Evolutionary conservation across 352 stramenopile species (phyloP).

Genomic region (Globisporangium cystogenes): DNA sequence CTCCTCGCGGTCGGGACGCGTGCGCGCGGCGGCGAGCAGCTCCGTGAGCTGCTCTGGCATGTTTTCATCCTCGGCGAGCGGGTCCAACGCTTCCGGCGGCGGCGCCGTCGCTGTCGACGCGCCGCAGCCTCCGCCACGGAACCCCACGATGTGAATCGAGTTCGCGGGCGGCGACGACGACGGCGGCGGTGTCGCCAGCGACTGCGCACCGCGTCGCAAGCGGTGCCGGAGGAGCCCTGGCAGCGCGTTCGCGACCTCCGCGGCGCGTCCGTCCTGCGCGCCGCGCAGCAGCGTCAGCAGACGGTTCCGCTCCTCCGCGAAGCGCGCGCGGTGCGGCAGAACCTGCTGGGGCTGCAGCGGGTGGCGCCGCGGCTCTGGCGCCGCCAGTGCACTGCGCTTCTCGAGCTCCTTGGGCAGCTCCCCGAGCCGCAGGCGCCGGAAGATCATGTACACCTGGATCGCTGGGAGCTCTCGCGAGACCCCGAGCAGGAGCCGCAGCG

Average conservation of each 20-base stretch:
- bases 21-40: conserved; percentile 2
- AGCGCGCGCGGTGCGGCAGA: background rate
- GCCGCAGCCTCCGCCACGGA: background rate
- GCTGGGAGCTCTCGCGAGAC: conserved; percentile 37
- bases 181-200: background rate
- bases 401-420: conserved; percentile 14
- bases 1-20: conserved; percentile 5
- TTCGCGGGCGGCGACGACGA: background rate
- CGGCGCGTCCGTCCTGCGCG: background rate
- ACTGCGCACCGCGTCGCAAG: background rate
- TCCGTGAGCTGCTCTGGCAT: conserved; percentile 4
- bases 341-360: too few relatives aligned
- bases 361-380: too few relatives aligned
- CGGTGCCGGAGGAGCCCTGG: background rate
- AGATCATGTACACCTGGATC: conserved; percentile 76
- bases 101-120: background rate
- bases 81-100: background rate
- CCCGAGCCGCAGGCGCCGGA: conserved; percentile 34
- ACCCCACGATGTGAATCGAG: conserved; percentile 9
- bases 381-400: background rate
- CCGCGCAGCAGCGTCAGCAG: conserved; percentile 8
- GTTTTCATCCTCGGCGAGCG: background rate
- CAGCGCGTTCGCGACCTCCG: background rate
- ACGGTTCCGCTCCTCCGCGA: conserved; percentile 14
- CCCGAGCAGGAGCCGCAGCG: conserved; percentile 50